These are phyloP conservation scores for Aspergillus heteromorphus DNA, from an alignment of 495 filamentous ascomycete genomes.

Conservation along the genomic window DNA sequence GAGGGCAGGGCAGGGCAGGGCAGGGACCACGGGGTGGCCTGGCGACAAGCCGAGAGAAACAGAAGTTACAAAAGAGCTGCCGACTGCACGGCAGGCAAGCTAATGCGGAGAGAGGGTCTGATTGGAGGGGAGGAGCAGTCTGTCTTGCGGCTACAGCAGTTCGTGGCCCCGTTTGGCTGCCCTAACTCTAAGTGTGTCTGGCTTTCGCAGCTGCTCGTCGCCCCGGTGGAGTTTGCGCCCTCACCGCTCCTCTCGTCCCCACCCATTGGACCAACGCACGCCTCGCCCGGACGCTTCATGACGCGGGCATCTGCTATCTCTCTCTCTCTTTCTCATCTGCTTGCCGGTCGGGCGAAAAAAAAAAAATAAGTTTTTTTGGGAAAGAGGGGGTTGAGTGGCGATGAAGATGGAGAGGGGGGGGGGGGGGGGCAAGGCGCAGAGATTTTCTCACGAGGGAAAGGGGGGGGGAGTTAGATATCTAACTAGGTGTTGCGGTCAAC, in stretches of 20 bases:
- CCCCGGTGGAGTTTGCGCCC: not conserved
- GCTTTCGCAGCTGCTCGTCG: not conserved
- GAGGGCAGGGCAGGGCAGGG: too few species aligned
- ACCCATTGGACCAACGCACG: not conserved
- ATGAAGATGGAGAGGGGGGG: too few species aligned
- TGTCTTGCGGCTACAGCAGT: not conserved
- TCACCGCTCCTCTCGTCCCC: not conserved
- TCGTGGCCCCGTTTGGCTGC: not conserved
- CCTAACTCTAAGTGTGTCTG: not conserved
- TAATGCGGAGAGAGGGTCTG: not conserved
- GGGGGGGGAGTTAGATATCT: too few species aligned
- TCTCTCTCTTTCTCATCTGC: too few species aligned
- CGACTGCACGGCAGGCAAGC: not conserved
- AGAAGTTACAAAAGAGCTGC: too few species aligned
- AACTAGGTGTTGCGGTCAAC: too few species aligned
- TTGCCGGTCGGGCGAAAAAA: too few species aligned
- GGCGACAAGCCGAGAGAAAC: too few species aligned
- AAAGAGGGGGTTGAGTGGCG: too few species aligned
- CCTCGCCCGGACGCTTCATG: not conserved
- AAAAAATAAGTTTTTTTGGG: too few species aligned
- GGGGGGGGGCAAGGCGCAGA: too few species aligned
- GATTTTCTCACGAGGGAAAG: too few species aligned
- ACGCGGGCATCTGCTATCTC: not conserved
- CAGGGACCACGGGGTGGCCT: not conserved
- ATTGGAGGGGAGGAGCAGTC: not conserved